A percentile compares a stretch with the other conserved stretches of the same genome.
Conservation (phyloP, 345 rosid species). For the Pistacia atlantica region DNA sequence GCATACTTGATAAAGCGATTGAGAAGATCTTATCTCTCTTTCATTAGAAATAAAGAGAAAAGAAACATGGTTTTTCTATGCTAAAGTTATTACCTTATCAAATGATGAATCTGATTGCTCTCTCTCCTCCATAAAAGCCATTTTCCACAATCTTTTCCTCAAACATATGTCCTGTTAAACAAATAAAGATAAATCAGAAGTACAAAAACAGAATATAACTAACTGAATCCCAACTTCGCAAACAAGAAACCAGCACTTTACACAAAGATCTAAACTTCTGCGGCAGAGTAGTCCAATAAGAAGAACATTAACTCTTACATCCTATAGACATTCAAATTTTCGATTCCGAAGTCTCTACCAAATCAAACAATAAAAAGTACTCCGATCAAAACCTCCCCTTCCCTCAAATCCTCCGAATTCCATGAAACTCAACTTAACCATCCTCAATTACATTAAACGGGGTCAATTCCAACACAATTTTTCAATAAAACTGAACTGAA, state of each 20-base stretch:
- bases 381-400: too few species aligned
- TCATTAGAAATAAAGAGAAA: neutral
- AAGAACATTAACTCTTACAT: too few species aligned
- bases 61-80: too few species aligned
- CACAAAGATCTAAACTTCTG: neutral
- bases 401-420: too few species aligned
- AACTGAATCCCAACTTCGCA: neutral
- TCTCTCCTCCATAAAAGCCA: slow-evolving; percentile 37
- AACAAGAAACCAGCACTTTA: neutral
- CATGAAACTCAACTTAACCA: too few species aligned
- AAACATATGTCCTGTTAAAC: slow-evolving; percentile 40
- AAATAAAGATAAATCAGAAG: neutral
- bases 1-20: neutral
- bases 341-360: too few species aligned
- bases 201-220: neutral
- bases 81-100: slow-evolving; percentile 33
- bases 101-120: slow-evolving; percentile 24
- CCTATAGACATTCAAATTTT: too few species aligned
- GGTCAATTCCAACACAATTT: neutral
- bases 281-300: too few species aligned
- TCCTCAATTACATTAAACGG: too few species aligned
- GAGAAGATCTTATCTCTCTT: neutral
- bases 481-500: neutral
- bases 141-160: slow-evolving; percentile 28
- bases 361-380: too few species aligned